A percentile compares a stretch with the other conserved stretches of the same genome.
phyloP scores from a whole-genome alignment of 306 rosid species.

The Oxytropis ochrocephala region DNA sequence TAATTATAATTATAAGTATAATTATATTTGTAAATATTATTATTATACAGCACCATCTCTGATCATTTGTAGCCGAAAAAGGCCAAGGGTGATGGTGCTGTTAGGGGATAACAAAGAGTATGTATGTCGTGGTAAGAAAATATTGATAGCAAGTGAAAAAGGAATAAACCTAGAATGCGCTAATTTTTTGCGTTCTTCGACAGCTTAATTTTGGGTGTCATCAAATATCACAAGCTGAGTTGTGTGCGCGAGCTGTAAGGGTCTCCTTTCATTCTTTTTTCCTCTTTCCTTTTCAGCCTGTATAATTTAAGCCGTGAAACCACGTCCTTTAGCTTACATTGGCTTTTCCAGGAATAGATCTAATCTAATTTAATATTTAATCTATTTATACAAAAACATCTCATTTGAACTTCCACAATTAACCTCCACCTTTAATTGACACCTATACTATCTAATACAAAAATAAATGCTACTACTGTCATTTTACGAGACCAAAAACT shows the following conservation, averaged over 20 bases:
- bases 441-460: too few species aligned
- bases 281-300: neutral
- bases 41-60: constrained; percentile 14
- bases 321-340: neutral
- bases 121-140: neutral
- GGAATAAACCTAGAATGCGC: neutral
- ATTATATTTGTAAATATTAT: neutral
- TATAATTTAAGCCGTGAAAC: neutral
- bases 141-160: neutral
- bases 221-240: constrained; percentile 11
- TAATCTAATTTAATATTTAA: too few species aligned
- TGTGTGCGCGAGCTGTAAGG: constrained; percentile 47
- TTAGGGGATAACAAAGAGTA: constrained; percentile 12
- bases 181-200: neutral
- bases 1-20: neutral
- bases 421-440: too few species aligned
- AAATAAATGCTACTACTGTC: too few species aligned
- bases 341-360: constrained; percentile 1
- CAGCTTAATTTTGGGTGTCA: constrained; percentile 26
- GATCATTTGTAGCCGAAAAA: constrained; percentile 2
- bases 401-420: too few species aligned
- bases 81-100: constrained; percentile 20
- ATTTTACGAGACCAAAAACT: too few species aligned
- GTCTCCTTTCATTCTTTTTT: constrained; percentile 35
- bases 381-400: too few species aligned